Conservation (phyloP, 495 filamentous ascomycete species). For the Jackrogersella minutella region DNA sequence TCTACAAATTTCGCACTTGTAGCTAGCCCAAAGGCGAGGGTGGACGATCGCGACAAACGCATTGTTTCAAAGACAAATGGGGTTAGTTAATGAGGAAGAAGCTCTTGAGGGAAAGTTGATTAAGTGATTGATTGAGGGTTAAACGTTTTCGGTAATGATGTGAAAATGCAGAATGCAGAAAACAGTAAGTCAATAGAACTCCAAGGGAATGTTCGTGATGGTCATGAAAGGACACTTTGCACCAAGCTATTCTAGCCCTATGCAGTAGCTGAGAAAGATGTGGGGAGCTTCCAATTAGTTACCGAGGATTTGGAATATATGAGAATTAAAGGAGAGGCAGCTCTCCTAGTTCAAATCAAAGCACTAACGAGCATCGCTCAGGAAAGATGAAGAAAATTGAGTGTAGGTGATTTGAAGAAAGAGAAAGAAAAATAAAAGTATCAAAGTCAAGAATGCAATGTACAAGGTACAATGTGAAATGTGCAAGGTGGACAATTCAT, state of each 20-base stretch:
- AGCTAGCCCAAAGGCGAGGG: constrained; percentile 59
- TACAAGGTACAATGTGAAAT: background rate
- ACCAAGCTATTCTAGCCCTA: constrained; percentile 36
- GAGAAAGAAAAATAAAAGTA: background rate
- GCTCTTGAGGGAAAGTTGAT: constrained; percentile 1
- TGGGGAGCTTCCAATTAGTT: too few species aligned
- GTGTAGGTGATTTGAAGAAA: constrained; percentile 5
- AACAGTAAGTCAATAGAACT: constrained; percentile 11
- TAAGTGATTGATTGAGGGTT: constrained; percentile 14
- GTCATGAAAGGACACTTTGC: constrained; percentile 45
- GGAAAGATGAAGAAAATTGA: background rate
- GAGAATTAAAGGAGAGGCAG: background rate
- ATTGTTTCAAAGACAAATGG: constrained; percentile 37
- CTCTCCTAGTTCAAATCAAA: constrained; percentile 1
- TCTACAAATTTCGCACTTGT: constrained; percentile 54
- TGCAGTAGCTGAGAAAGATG: constrained; percentile 26
- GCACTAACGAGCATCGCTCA: constrained; percentile 4
- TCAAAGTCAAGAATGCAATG: too few species aligned
- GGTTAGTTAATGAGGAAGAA: constrained; percentile 12
- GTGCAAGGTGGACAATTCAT: constrained; percentile 14
- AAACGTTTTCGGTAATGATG: constrained; percentile 11
- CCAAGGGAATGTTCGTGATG: constrained; percentile 15
- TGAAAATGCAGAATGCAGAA: constrained; percentile 2
- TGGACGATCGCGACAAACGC: constrained; percentile 50
- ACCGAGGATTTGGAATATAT: constrained; percentile 1